Evolutionary conservation across 805 yeast genomes (phyloP).

Genomic region (Yarrowia keelungensis): DNA sequence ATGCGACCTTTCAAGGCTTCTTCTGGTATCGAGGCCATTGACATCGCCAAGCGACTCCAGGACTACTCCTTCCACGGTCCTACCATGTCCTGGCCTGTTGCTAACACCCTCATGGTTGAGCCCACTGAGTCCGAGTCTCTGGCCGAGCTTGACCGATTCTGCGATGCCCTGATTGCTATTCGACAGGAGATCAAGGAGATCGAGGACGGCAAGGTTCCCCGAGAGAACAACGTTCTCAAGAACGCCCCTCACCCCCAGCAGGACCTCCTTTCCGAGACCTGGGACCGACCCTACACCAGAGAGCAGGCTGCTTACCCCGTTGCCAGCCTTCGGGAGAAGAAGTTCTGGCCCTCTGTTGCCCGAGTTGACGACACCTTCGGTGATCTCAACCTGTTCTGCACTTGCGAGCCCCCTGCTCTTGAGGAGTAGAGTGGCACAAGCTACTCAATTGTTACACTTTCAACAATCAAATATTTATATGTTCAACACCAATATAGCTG

Average conservation of each 20-base stretch:
- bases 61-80: constrained; percentile 99
- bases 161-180: constrained; percentile 83
- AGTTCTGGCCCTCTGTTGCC: constrained; percentile 95
- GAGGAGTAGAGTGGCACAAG: constrained; percentile 36
- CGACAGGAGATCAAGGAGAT: constrained; percentile 80
- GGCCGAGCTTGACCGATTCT: constrained; percentile 88
- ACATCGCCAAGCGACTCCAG: constrained; percentile 94
- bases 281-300: constrained; percentile 91
- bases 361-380: constrained; percentile 95
- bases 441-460: constrained; percentile 2
- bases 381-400: constrained; percentile 88
- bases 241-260: constrained; percentile 91
- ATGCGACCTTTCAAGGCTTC: constrained; percentile 78
- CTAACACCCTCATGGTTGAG: constrained; percentile 96
- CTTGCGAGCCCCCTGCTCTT: constrained; percentile 59
- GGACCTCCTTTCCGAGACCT: constrained; percentile 74
- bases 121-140: constrained; percentile 95
- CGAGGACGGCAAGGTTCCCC: constrained; percentile 65
- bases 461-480: constrained; percentile 21
- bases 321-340: constrained; percentile 70
- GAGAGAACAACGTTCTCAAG: constrained; percentile 64
- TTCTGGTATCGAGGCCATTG: constrained; percentile 89
- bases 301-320: constrained; percentile 94
- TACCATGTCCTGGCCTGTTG: constrained; percentile 98
- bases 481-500: constrained; percentile 29